These are phyloP conservation scores for Saturnispora galanensis DNA, from an alignment of 805 yeast species.

Conservation along the genomic window DNA sequence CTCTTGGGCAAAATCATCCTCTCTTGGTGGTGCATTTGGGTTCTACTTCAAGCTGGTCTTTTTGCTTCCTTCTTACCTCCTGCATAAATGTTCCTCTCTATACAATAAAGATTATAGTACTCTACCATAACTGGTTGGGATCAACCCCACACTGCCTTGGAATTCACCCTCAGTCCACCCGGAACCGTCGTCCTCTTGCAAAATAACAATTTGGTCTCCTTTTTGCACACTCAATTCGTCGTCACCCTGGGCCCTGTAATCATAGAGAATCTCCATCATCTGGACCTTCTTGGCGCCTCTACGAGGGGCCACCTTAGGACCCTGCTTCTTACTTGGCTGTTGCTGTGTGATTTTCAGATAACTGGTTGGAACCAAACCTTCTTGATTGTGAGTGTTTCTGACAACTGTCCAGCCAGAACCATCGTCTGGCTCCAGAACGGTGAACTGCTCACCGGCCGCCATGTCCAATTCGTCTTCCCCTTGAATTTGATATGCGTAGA, in stretches of 20 bases:
- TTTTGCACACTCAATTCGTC: slow-evolving; percentile 65
- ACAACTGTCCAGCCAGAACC: slow-evolving; percentile 91
- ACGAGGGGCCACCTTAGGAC: slow-evolving; percentile 68
- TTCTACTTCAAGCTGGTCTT: slow-evolving; percentile 52
- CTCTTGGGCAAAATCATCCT: slow-evolving; percentile 17
- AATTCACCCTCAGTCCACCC: slow-evolving; percentile 96
- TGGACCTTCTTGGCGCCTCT: slow-evolving; percentile 57
- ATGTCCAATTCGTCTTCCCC: slow-evolving; percentile 72
- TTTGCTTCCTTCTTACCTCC: slow-evolving; percentile 82
- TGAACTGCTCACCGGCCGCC: slow-evolving; percentile 48
- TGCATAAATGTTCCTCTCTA: slow-evolving; percentile 36
- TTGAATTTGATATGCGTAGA: slow-evolving; percentile 54
- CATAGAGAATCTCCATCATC: slow-evolving; percentile 62
- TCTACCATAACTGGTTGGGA: slow-evolving; percentile 70
- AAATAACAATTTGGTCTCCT: slow-evolving; percentile 65
- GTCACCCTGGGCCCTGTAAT: slow-evolving; percentile 66
- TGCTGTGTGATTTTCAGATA: slow-evolving; percentile 44
- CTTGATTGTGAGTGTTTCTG: slow-evolving; percentile 30
- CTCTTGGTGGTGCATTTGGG: slow-evolving; percentile 50
- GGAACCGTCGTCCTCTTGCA: slow-evolving; percentile 62
- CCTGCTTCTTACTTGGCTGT: slow-evolving; percentile 33
- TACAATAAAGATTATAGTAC: slow-evolving; percentile 6
- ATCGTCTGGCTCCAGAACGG: slow-evolving; percentile 58
- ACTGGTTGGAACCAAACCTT: slow-evolving; percentile 80
- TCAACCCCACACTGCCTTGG: slow-evolving; percentile 53